phyloP scores from a whole-genome alignment of 2,329 filamentous ascomycete genomes.

The Fusarium oligoseptatum region DNA sequence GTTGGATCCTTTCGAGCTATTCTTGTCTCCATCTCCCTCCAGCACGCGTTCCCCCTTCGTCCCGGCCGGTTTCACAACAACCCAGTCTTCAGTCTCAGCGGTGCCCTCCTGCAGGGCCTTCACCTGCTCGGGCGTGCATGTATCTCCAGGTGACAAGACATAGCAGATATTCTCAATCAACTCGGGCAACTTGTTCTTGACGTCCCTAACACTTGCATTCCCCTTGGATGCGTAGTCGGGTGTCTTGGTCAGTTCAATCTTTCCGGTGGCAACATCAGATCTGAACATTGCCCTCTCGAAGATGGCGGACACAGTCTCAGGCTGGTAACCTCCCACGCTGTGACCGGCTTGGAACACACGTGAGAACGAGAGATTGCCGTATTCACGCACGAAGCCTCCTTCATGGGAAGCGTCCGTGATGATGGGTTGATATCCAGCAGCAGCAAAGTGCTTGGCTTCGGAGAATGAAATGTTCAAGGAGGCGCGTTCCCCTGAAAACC shows the following conservation, averaged over 20 bases:
- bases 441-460: slow-evolving; percentile 61
- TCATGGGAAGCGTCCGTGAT: slow-evolving; percentile 73
- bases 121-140: background rate
- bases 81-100: background rate
- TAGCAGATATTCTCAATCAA: slow-evolving; percentile 7
- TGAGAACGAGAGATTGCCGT: slow-evolving; percentile 76
- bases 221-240: background rate
- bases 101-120: background rate
- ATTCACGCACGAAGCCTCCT: slow-evolving; percentile 79
- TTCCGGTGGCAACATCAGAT: slow-evolving; percentile 67
- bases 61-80: background rate
- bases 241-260: slow-evolving; percentile 44
- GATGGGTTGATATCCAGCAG: slow-evolving; percentile 77
- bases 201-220: background rate
- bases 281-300: slow-evolving; percentile 69
- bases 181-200: slow-evolving; percentile 1
- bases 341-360: slow-evolving; percentile 74
- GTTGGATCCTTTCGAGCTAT: background rate
- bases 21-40: background rate
- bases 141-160: background rate
- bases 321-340: slow-evolving; percentile 69
- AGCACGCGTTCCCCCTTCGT: background rate
- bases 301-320: slow-evolving; percentile 65
- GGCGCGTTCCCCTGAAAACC: slow-evolving; percentile 73
- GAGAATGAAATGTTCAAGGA: slow-evolving; percentile 70